These are phyloP conservation scores for Lactarius vividus DNA, from an alignment of 768 basidiomycete genomes.

Conservation along the genomic window DNA sequence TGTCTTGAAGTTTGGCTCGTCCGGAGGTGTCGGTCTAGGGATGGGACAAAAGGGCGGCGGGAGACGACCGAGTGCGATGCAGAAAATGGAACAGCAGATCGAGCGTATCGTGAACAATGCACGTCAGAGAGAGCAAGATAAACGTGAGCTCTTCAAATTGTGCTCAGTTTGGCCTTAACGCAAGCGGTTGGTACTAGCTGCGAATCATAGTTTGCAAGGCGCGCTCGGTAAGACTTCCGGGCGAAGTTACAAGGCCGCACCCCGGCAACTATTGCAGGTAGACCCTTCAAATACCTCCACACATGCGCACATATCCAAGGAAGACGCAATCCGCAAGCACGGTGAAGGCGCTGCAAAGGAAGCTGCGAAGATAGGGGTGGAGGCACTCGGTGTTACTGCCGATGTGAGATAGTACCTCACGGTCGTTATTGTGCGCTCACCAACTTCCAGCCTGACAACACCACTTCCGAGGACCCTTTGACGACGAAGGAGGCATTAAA, in stretches of 20 bases:
- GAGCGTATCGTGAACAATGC: conserved; percentile 95
- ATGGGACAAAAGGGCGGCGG: conserved; percentile 63
- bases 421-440: conserved; percentile 1
- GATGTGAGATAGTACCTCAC: conserved; percentile 41
- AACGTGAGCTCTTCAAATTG: conserved; percentile 43
- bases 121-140: conserved; percentile 81
- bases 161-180: not conserved
- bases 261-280: conserved; percentile 91
- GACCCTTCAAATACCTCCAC: conserved; percentile 49
- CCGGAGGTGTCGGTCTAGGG: conserved; percentile 84
- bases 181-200: conserved; percentile 36
- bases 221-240: conserved; percentile 94
- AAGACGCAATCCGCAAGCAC: conserved; percentile 42
- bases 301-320: conserved; percentile 52
- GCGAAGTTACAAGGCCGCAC: conserved; percentile 93
- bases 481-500: conserved; percentile 74
- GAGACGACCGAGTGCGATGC: conserved; percentile 81
- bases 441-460: conserved; percentile 51
- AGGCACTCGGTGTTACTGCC: conserved; percentile 61
- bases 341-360: conserved; percentile 64
- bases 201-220: conserved; percentile 70
- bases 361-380: conserved; percentile 71
- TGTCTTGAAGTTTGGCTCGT: conserved; percentile 80
- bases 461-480: conserved; percentile 69
- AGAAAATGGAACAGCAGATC: conserved; percentile 92